These are phyloP conservation scores for Brassica cretica DNA, from an alignment of 345 rosid genomes.

Conservation along the genomic window DNA sequence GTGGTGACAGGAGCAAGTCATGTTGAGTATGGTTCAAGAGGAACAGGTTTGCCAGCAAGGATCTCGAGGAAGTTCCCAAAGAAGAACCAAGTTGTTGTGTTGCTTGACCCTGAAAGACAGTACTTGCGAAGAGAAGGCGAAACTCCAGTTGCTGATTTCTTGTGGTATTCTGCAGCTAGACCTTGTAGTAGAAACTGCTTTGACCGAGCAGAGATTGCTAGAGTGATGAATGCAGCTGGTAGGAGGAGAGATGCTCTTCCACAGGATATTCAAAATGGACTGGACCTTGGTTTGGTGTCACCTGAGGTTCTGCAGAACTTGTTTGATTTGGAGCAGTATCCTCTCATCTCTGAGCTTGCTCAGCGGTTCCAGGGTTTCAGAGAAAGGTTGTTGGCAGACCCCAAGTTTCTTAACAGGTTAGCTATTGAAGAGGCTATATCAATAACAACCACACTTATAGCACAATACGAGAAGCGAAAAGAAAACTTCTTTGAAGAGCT, in stretches of 20 bases:
- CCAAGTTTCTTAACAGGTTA: slow-evolving; percentile 86
- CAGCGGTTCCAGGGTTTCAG: slow-evolving; percentile 95
- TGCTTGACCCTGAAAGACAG: slow-evolving; percentile 93
- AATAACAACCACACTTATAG: slow-evolving; percentile 84
- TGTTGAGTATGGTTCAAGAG: slow-evolving; percentile 77
- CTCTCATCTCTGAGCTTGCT: slow-evolving; percentile 79
- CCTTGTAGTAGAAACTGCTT: slow-evolving; percentile 94
- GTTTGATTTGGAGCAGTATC: slow-evolving; percentile 86
- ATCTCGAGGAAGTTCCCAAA: slow-evolving; percentile 80
- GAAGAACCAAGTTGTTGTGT: slow-evolving; percentile 78
- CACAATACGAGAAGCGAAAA: slow-evolving; percentile 89
- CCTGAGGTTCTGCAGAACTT: slow-evolving; percentile 94
- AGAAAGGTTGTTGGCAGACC: slow-evolving; percentile 94
- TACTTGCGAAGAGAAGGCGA: slow-evolving; percentile 83
- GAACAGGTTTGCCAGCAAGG: slow-evolving; percentile 89
- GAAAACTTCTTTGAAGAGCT: slow-evolving; percentile 88
- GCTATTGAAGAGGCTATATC: slow-evolving; percentile 98
- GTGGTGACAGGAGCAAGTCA: slow-evolving; percentile 89
- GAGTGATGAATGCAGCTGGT: slow-evolving; percentile 98
- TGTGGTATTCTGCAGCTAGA: slow-evolving; percentile 96
- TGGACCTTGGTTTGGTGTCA: slow-evolving; percentile 90
- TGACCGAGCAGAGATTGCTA: slow-evolving; percentile 97
- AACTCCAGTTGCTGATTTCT: slow-evolving; percentile 84
- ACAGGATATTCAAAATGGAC: slow-evolving; percentile 93
- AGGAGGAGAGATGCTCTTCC: slow-evolving; percentile 88